Conservation (phyloP, 306 rosid genomes). For the Cucumis cinereus region DNA sequence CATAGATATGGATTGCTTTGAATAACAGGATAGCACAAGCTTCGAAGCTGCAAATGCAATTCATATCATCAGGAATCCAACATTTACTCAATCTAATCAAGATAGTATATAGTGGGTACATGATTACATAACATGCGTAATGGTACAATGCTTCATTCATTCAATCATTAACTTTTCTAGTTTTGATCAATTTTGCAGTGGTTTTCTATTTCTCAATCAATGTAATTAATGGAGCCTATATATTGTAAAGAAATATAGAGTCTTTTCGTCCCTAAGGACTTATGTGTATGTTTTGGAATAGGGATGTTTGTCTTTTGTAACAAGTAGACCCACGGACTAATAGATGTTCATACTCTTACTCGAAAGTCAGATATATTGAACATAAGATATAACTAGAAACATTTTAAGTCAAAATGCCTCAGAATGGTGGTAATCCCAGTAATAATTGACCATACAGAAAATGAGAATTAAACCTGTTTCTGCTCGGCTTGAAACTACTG, state of each 20-base stretch:
- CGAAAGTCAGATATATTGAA: too few species aligned
- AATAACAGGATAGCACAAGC: conserved; percentile 18
- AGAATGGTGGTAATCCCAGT: background rate
- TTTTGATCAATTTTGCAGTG: background rate
- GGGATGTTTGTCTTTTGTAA: too few species aligned
- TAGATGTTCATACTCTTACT: too few species aligned
- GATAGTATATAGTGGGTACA: background rate
- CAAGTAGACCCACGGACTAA: too few species aligned
- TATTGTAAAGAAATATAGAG: too few species aligned
- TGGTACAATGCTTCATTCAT: background rate
- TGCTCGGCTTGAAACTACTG: conserved; percentile 19
- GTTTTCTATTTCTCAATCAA: background rate
- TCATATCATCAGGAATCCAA: conserved; percentile 14
- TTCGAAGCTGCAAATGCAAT: conserved; percentile 52
- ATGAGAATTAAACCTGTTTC: conserved; percentile 32
- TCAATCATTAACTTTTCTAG: background rate
- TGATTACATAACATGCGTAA: background rate
- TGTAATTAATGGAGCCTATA: background rate
- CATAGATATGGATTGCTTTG: conserved; percentile 13
- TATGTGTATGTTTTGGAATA: too few species aligned
- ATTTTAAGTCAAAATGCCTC: background rate
- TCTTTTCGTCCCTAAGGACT: too few species aligned
- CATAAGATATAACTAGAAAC: background rate
- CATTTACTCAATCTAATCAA: background rate
- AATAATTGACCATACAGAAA: background rate